Conservation (phyloP, 768 basidiomycete species). For the Hericium erinaceus region DNA sequence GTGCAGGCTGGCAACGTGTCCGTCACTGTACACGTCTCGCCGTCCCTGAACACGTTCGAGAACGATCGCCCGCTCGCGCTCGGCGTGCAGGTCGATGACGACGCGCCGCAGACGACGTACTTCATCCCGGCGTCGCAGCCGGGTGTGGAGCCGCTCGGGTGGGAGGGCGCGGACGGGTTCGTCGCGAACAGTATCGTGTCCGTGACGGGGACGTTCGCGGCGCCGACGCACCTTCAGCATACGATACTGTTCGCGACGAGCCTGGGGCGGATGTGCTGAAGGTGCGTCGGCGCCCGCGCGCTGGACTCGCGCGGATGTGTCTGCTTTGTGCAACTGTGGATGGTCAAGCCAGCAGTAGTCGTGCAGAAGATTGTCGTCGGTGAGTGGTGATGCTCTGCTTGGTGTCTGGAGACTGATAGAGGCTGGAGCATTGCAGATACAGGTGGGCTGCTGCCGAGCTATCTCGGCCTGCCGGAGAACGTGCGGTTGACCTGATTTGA, state of each 20-base stretch:
- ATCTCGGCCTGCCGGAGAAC: constrained; percentile 58
- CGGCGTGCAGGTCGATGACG: constrained; percentile 41
- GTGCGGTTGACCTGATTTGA: constrained; percentile 4
- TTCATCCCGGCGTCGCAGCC: constrained; percentile 39
- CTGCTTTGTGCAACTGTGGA: constrained; percentile 27
- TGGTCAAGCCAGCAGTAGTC: constrained; percentile 51
- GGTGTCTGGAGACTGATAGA: too few relatives aligned
- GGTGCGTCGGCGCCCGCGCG: neutral
- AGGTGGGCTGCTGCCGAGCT: constrained; percentile 45
- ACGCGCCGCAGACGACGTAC: constrained; percentile 30
- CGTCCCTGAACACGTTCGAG: constrained; percentile 44
- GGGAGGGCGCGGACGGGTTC: constrained; percentile 41
- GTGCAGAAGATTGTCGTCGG: constrained; percentile 55
- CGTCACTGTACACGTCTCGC: constrained; percentile 39
- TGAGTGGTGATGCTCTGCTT: constrained; percentile 15
- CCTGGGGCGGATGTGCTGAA: constrained; percentile 55
- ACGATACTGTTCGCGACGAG: too few relatives aligned
- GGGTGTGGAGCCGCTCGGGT: constrained; percentile 35
- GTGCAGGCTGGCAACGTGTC: constrained; percentile 32
- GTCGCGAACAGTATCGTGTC: constrained; percentile 43
- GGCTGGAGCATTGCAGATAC: constrained; percentile 26
- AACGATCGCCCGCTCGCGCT: constrained; percentile 40
- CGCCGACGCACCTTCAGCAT: too few relatives aligned
- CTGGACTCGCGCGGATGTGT: too few relatives aligned
- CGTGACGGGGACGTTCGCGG: constrained; percentile 30